Evolutionary conservation across 352 stramenopile genomes (phyloP).

Genomic region (Chrysophaeum taylorii): DNA sequence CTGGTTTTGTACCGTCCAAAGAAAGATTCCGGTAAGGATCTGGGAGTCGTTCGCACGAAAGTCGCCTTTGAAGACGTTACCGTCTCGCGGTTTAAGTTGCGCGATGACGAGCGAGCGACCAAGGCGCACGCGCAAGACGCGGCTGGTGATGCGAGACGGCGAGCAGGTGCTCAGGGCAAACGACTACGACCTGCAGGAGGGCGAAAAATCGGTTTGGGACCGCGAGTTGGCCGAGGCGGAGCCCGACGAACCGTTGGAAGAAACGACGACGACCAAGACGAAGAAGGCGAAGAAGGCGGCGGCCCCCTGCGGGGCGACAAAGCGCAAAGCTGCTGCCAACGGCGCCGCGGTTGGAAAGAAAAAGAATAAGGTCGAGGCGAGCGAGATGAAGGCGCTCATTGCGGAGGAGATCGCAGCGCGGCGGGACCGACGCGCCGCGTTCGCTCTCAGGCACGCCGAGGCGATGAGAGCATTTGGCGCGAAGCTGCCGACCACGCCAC

Average conservation of each 20-base stretch:
- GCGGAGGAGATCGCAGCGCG: neutral
- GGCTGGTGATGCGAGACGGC: too few species aligned
- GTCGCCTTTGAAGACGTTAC: too few species aligned
- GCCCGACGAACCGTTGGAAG: too few species aligned
- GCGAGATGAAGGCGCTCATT: neutral
- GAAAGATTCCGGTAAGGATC: too few species aligned
- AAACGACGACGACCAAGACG: neutral
- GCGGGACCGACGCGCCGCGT: neutral
- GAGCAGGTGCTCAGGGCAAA: too few species aligned
- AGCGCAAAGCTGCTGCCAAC: too few species aligned
- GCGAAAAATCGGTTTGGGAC: conserved; percentile 40
- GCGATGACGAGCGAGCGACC: too few species aligned
- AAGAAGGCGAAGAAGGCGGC: neutral
- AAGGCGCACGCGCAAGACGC: too few species aligned
- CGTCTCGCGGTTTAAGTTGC: too few species aligned
- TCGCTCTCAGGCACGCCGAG: neutral
- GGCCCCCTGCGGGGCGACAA: neutral
- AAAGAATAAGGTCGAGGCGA: neutral
- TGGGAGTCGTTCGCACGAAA: too few species aligned
- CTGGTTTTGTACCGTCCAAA: too few species aligned
- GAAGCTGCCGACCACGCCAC: neutral
- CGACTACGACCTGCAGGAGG: conserved; percentile 39
- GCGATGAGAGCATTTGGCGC: neutral
- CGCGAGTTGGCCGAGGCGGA: conserved; percentile 19
- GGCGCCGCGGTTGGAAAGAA: too few species aligned